Conservation (phyloP, 805 yeast genomes). For the Candida loeiensis region DNA sequence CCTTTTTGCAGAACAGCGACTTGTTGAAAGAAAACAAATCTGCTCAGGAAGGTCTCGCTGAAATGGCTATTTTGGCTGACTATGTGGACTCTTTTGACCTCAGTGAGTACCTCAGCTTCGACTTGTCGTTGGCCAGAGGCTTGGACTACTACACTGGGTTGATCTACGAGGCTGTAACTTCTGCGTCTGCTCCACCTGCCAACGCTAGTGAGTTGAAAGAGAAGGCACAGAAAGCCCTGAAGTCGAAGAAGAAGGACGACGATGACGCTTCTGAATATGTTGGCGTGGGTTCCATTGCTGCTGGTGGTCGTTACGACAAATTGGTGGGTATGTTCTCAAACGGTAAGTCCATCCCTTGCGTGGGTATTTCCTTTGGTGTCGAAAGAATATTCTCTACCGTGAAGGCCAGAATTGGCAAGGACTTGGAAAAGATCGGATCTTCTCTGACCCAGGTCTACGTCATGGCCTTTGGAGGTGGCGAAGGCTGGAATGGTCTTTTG, state of each 20-base stretch:
- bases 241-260: slow-evolving; percentile 44
- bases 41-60: slow-evolving; percentile 78
- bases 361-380: slow-evolving; percentile 95
- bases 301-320: slow-evolving; percentile 97
- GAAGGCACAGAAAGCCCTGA: slow-evolving; percentile 34
- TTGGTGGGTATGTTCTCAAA: slow-evolving; percentile 95
- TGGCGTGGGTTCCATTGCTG: slow-evolving; percentile 98
- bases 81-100: slow-evolving; percentile 84
- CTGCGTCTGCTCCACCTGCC: slow-evolving; percentile 92
- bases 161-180: slow-evolving; percentile 93
- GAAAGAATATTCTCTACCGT: slow-evolving; percentile 90
- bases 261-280: slow-evolving; percentile 96
- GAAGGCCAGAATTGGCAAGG: slow-evolving; percentile 63
- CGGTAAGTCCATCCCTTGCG: slow-evolving; percentile 93
- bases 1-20: slow-evolving; percentile 53
- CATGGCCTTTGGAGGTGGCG: slow-evolving; percentile 99
- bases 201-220: slow-evolving; percentile 67
- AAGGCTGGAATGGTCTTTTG: slow-evolving; percentile 90
- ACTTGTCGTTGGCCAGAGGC: slow-evolving; percentile 94
- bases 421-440: slow-evolving; percentile 66
- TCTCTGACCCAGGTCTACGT: slow-evolving; percentile 89
- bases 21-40: slow-evolving; percentile 58
- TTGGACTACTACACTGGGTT: slow-evolving; percentile 96
- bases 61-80: slow-evolving; percentile 69
- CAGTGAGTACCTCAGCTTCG: slow-evolving; percentile 67